Percentiles rank a stretch among this genome's conserved stretches.
Conservation (phyloP, 331 rosid species). For the Acacia pycnantha region DNA sequence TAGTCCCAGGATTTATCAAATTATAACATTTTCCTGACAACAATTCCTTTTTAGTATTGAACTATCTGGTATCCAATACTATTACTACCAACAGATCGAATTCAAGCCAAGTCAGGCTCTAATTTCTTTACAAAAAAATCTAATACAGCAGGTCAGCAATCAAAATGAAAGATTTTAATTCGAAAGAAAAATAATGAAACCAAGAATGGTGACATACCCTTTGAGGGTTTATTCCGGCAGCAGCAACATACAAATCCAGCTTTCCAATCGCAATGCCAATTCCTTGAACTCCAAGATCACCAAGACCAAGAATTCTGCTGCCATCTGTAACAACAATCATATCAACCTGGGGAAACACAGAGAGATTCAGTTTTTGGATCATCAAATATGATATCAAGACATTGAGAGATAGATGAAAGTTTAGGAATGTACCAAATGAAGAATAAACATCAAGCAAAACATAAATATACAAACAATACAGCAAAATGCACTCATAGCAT, state of each 20-base stretch:
- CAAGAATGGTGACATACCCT: slow-evolving; percentile 47
- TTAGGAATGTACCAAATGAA: neutral
- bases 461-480: neutral
- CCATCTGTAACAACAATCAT: slow-evolving; percentile 99
- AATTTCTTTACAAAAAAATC: neutral
- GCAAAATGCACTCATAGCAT: neutral
- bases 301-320: slow-evolving; percentile 97
- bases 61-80: neutral
- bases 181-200: neutral
- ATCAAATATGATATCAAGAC: slow-evolving; percentile 5
- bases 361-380: neutral
- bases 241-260: slow-evolving; percentile 97
- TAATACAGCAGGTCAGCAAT: neutral
- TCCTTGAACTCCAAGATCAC: slow-evolving; percentile 99
- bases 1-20: neutral
- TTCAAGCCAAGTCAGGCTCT: neutral
- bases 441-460: neutral
- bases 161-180: neutral
- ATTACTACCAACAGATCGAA: neutral
- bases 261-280: slow-evolving; percentile 95
- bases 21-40: neutral
- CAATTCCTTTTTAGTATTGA: neutral
- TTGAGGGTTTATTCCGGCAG: slow-evolving; percentile 99
- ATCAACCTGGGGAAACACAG: slow-evolving; percentile 73
- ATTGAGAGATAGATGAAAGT: neutral